A percentile compares a stretch with the other conserved stretches of the same genome.
These are phyloP conservation scores for Holtermannia corniformis DNA, from an alignment of 768 basidiomycete genomes.

Conservation along the genomic window DNA sequence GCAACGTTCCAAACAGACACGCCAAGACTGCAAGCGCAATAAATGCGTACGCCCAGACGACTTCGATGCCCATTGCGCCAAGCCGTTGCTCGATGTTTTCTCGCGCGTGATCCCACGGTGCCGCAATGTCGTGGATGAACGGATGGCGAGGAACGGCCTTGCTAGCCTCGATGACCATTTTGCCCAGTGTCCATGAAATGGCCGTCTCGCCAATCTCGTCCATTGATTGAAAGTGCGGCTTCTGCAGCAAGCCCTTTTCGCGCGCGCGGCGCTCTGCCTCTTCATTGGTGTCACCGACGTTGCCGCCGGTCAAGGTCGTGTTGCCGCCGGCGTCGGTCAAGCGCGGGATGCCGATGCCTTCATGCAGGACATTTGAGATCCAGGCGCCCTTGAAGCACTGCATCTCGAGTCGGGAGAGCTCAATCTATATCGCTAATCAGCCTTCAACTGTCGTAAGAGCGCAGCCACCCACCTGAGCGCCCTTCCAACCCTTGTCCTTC, in stretches of 20 bases:
- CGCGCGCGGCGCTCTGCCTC: slow-evolving; percentile 66
- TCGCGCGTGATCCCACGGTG: slow-evolving; percentile 5
- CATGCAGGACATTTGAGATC: slow-evolving; percentile 91
- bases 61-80: slow-evolving; percentile 25
- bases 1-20: slow-evolving; percentile 16
- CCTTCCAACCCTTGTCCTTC: slow-evolving; percentile 46
- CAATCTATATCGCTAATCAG: slow-evolving; percentile 48
- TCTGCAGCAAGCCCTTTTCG: slow-evolving; percentile 60
- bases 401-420: slow-evolving; percentile 78
- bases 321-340: slow-evolving; percentile 80
- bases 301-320: slow-evolving; percentile 50
- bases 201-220: slow-evolving; percentile 88
- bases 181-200: slow-evolving; percentile 95
- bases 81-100: slow-evolving; percentile 12
- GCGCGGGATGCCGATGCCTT: slow-evolving; percentile 89
- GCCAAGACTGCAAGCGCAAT: slow-evolving; percentile 17
- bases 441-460: slow-evolving; percentile 13
- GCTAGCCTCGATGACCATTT: slow-evolving; percentile 97
- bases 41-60: slow-evolving; percentile 30
- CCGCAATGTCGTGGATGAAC: slow-evolving; percentile 7
- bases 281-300: slow-evolving; percentile 44
- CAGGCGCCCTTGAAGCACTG: slow-evolving; percentile 99
- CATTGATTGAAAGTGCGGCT: slow-evolving; percentile 70
- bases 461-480: slow-evolving; percentile 53
- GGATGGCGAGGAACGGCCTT: slow-evolving; percentile 30